Conservation (phyloP, 2,329 filamentous ascomycete species). For the Seiridium unicorne region DNA sequence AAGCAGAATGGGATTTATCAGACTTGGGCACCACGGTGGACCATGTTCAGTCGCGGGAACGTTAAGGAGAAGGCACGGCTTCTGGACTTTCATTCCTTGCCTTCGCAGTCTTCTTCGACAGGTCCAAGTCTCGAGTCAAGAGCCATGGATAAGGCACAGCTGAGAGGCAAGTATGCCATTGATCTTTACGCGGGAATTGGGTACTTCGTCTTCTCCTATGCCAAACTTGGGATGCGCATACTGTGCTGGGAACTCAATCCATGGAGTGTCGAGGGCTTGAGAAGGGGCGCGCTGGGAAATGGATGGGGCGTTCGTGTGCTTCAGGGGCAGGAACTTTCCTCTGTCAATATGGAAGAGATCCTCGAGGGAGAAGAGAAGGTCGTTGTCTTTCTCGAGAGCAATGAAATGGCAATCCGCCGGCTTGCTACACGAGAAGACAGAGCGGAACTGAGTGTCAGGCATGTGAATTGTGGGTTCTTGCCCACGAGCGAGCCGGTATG, state of each 20-base stretch:
- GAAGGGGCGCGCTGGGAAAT: constrained; percentile 70
- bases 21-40: constrained; percentile 84
- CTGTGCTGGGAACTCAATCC: constrained; percentile 90
- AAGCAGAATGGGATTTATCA: constrained; percentile 79
- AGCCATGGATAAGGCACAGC: constrained; percentile 7
- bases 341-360: constrained; percentile 33
- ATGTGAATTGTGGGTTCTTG: constrained; percentile 64
- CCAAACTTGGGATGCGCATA: constrained; percentile 67
- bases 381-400: constrained; percentile 69
- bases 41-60: constrained; percentile 94
- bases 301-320: constrained; percentile 63
- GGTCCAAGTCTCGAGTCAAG: constrained; percentile 4
- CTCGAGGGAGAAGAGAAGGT: constrained; percentile 34
- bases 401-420: constrained; percentile 48
- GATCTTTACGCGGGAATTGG: constrained; percentile 93
- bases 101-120: neutral
- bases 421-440: constrained; percentile 20
- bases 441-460: constrained; percentile 41
- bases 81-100: constrained; percentile 46
- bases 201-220: constrained; percentile 88
- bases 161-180: constrained; percentile 50
- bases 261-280: constrained; percentile 81
- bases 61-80: constrained; percentile 83
- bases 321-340: constrained; percentile 33
- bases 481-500: constrained; percentile 57